phyloP scores from a whole-genome alignment of 1,284 basidiomycete genomes.

The Mycena citricolor region DNA sequence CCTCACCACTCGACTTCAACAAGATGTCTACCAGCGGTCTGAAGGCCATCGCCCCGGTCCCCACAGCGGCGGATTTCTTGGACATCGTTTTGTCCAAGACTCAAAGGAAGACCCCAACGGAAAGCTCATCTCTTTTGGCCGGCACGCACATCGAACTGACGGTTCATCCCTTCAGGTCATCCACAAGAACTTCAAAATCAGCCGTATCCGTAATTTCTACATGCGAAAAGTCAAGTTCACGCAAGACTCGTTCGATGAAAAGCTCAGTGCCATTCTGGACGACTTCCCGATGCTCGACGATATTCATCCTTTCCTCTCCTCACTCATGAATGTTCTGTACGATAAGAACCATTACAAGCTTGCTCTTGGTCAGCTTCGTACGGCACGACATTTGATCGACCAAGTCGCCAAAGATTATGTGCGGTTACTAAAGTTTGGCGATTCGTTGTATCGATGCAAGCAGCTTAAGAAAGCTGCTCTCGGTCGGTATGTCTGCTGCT shows the following conservation, averaged over 20 bases:
- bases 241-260: constrained; percentile 96
- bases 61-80: constrained; percentile 91
- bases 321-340: constrained; percentile 93
- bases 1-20: too few relatives aligned
- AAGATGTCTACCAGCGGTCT: constrained; percentile 88
- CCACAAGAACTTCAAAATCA: constrained; percentile 99
- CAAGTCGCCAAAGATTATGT: constrained; percentile 96
- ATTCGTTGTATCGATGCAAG: constrained; percentile 94
- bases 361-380: constrained; percentile 91
- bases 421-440: constrained; percentile 92
- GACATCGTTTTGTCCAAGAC: constrained; percentile 95
- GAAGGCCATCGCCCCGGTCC: constrained; percentile 96
- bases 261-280: constrained; percentile 88
- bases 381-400: constrained; percentile 90
- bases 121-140: constrained; percentile 35
- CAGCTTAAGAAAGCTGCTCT: constrained; percentile 94
- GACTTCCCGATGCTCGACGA: constrained; percentile 99
- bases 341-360: constrained; percentile 99
- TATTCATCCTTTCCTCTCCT: constrained; percentile 91
- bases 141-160: constrained; percentile 2
- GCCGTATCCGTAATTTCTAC: constrained; percentile 91
- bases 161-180: constrained; percentile 62
- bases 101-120: constrained; percentile 96
- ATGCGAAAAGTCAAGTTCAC: constrained; percentile 99
- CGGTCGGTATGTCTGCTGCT: constrained; percentile 65